phyloP scores from a whole-genome alignment of 2,329 filamentous ascomycete species.

The Drechslerella dactyloides region DNA sequence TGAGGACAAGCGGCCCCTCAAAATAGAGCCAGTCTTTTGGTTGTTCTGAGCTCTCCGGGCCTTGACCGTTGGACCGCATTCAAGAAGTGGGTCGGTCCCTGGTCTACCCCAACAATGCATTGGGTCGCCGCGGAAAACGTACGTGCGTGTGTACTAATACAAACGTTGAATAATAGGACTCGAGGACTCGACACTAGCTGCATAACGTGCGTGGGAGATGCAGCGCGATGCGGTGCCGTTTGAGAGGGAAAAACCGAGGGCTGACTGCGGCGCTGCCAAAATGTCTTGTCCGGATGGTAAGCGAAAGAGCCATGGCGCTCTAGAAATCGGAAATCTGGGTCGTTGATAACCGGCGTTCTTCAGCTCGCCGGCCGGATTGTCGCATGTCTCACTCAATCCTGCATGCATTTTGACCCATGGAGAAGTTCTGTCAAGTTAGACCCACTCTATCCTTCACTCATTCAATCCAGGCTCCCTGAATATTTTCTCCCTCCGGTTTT shows the following conservation, averaged over 20 bases:
- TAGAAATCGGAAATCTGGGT: constrained; percentile 2
- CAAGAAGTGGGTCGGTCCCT: no score
- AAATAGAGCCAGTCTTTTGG: not conserved
- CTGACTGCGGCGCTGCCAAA: constrained; percentile 11
- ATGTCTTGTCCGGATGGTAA: not conserved
- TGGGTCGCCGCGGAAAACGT: no score
- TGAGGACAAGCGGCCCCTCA: constrained; percentile 14
- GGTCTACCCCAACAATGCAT: no score
- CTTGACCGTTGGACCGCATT: no score
- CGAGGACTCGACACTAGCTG: no score
- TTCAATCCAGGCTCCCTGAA: not conserved
- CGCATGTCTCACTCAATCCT: constrained; percentile 2
- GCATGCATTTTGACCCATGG: not conserved
- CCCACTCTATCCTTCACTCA: not conserved
- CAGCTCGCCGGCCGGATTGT: not conserved
- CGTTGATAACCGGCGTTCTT: not conserved
- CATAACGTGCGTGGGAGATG: no score
- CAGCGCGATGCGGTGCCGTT: not conserved
- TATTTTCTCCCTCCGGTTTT: not conserved
- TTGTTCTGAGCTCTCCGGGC: not conserved
- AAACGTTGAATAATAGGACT: no score
- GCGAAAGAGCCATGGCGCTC: not conserved
- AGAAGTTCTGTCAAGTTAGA: constrained; percentile 1
- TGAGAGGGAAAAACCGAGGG: not conserved
- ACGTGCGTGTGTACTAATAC: no score